These are phyloP conservation scores for Colletotrichum tofieldiae DNA, from an alignment of 2,329 filamentous ascomycete genomes.

Conservation along the genomic window DNA sequence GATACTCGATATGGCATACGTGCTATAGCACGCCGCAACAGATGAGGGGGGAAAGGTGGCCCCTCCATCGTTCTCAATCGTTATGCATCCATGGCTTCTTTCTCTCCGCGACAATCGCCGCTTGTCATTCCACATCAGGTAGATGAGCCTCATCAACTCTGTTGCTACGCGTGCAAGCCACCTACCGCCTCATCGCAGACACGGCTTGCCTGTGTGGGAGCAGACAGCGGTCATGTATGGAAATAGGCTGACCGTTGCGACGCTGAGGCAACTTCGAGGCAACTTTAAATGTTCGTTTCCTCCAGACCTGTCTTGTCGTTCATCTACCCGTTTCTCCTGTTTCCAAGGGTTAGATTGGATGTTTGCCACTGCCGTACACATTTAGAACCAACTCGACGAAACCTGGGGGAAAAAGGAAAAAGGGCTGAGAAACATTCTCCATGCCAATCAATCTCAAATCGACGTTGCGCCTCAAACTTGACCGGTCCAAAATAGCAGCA, in stretches of 20 bases:
- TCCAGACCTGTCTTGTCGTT: neutral
- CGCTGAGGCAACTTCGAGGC: neutral
- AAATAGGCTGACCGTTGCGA: constrained; percentile 23
- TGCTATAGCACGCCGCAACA: neutral
- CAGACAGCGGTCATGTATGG: neutral
- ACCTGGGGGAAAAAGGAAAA: constrained; percentile 19
- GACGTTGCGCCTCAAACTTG: constrained; percentile 22
- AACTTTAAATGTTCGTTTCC: neutral
- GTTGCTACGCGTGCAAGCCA: neutral
- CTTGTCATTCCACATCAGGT: constrained; percentile 14
- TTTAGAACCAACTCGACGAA: constrained; percentile 21
- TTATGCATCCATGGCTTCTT: constrained; percentile 9
- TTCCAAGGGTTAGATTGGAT: constrained; percentile 14
- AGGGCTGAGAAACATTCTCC: constrained; percentile 26
- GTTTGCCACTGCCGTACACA: constrained; percentile 26
- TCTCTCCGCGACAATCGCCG: constrained; percentile 22
- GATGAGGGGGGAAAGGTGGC: neutral
- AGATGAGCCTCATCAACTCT: constrained; percentile 22
- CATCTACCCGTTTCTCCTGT: constrained; percentile 21
- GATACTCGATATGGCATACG: neutral
- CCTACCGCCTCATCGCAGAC: constrained; percentile 10
- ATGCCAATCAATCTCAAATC: constrained; percentile 13
- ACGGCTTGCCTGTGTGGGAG: neutral
- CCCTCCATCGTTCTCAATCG: constrained; percentile 7
- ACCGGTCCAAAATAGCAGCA: constrained; percentile 26